Evolutionary conservation across 2,329 filamentous ascomycete species (phyloP).

Genomic region (Claviceps spartinae): DNA sequence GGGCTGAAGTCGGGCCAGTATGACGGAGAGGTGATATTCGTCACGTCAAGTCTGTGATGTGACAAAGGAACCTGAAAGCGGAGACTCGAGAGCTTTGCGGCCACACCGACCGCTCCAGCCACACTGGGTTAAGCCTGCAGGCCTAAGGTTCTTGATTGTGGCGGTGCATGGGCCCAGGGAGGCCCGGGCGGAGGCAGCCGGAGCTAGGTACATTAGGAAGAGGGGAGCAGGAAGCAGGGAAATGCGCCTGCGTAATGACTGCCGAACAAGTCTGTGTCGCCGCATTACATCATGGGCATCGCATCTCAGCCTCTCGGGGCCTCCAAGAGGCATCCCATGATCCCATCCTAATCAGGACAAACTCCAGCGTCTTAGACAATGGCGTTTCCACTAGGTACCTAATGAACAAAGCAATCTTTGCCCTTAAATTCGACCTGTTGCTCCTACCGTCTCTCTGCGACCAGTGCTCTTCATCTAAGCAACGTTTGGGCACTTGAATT

Average conservation of each 20-base stretch:
- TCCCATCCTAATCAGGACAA: background rate
- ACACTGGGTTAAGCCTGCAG: background rate
- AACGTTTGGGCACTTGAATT: background rate
- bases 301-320: background rate
- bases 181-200: constrained; percentile 3
- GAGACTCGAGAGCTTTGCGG: background rate
- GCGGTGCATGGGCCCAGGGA: constrained; percentile 1
- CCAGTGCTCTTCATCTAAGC: background rate
- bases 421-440: background rate
- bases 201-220: background rate
- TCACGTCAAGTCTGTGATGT: background rate
- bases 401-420: background rate
- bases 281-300: constrained; percentile 15
- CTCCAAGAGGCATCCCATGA: background rate
- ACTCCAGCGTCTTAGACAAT: background rate
- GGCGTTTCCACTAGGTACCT: no score
- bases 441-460: background rate
- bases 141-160: background rate
- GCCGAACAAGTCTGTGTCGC: background rate
- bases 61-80: background rate
- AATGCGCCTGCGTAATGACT: background rate
- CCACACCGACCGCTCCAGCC: background rate
- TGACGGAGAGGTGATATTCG: background rate
- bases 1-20: background rate
- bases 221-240: background rate